Evolutionary conservation across 805 yeast species (phyloP).

Genomic region (Brettanomyces naardenensis): DNA sequence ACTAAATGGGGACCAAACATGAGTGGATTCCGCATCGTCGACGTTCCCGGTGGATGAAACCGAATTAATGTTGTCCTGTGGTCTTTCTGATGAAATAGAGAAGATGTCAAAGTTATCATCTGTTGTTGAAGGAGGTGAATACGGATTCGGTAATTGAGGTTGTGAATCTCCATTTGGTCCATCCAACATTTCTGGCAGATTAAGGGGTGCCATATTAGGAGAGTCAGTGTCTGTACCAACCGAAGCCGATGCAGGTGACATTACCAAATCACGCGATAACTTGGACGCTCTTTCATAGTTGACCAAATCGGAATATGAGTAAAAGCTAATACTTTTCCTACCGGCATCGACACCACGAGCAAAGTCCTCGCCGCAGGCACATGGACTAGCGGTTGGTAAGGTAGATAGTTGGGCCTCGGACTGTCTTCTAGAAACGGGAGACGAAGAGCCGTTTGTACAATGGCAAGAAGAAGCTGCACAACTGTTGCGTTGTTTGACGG

Average conservation of each 20-base stretch:
- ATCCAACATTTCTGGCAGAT: not conserved
- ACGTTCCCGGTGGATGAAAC: slow-evolving; percentile 1
- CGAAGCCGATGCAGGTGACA: slow-evolving; percentile 4
- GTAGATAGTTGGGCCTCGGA: not conserved
- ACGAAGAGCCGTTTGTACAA: not conserved
- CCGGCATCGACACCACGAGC: slow-evolving; percentile 1
- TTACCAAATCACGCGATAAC: slow-evolving; percentile 2
- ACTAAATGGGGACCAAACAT: slow-evolving; percentile 9
- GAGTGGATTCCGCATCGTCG: slow-evolving; percentile 8
- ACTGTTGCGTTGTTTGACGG: not conserved
- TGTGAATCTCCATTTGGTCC: not conserved
- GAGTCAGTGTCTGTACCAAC: not conserved
- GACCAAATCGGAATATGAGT: slow-evolving; percentile 25
- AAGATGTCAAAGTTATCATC: slow-evolving; percentile 2
- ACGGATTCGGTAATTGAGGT: not conserved
- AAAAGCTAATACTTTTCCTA: slow-evolving; percentile 25
- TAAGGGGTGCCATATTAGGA: not conserved
- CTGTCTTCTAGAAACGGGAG: not conserved
- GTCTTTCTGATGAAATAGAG: not conserved
- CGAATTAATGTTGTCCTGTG: slow-evolving; percentile 3
- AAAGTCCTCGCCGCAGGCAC: not conserved
- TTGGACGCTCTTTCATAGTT: slow-evolving; percentile 18
- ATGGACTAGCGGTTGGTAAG: not conserved
- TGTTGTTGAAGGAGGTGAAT: slow-evolving; percentile 1
- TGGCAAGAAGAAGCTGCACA: not conserved